These are phyloP conservation scores for Colletotrichum camelliae DNA, from an alignment of 2,329 filamentous ascomycete species.

Conservation along the genomic window DNA sequence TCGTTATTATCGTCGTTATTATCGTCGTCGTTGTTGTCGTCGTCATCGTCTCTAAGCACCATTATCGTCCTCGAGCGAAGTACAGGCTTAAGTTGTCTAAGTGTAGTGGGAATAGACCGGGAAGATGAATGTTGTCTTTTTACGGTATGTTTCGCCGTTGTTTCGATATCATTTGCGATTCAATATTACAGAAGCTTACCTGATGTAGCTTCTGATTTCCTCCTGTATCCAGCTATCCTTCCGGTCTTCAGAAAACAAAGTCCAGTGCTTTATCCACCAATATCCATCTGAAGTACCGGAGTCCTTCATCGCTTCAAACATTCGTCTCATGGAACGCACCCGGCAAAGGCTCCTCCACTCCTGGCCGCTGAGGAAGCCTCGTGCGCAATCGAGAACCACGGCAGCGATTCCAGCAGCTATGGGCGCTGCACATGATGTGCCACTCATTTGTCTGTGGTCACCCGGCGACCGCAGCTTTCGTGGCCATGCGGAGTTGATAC, in stretches of 20 bases:
- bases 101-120: too few relatives aligned
- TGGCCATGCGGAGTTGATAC: background rate
- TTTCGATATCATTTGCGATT: too few relatives aligned
- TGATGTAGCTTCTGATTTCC: background rate
- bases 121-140: too few relatives aligned
- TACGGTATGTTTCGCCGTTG: too few relatives aligned
- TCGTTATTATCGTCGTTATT: too few relatives aligned
- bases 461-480: rapidly evolving
- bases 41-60: too few relatives aligned
- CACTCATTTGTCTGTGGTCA: background rate
- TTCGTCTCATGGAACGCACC: background rate
- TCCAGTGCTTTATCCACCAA: background rate
- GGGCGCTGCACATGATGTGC: background rate
- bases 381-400: background rate
- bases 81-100: too few relatives aligned
- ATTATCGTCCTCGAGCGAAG: too few relatives aligned
- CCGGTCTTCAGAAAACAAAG: background rate
- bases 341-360: background rate
- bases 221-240: background rate
- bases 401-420: background rate
- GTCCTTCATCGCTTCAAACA: background rate
- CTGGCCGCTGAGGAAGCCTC: background rate
- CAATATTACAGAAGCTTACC: background rate
- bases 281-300: background rate
- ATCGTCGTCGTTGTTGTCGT: too few relatives aligned